Evolutionary conservation across 1,139 yeast genomes (phyloP), one percentile per base, ranked within the genome.

Genomic region (Geotrichum europaeum): DNA sequence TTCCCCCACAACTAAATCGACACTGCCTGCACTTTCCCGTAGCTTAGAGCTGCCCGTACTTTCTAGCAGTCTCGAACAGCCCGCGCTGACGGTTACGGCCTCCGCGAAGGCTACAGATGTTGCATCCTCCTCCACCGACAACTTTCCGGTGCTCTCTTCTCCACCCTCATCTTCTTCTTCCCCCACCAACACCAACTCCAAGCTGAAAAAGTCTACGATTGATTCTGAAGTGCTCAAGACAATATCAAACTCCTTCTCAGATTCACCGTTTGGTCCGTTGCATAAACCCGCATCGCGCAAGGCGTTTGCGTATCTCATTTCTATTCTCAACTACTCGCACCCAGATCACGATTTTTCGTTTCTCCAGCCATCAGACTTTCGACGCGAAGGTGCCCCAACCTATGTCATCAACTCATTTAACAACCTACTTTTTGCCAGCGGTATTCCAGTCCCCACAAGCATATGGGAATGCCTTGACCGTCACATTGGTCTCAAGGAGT

Each of bases 311-410:
- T 89, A 92, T 72, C 78, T 94, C 60, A 89, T 94, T 63, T 95
- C 96, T 1, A 92, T 94, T 47, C 79, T 94, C 60, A 94, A 94
- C 73, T 89, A 96, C 12, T 86, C 96, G 1, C 94, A 89, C 71
- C 98, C 99, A 0, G 99, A 94, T 72, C 96, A 94, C 70, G 99
- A 94, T 71, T 94, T 92, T 69, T 83, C 96, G 15, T 82, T 86
- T 45, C 81, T 94, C 63, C 92, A 90, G 70, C 99, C 99, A 1
- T 83, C 86, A 22, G 91, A 90, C 66, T 96, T 94, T 76, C 78
- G 76, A 68, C 84, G 76, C 76, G 84, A 82, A 52, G 69, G 77
- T 7, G 76, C 80, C 47, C 69, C 81, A 12, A 75, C 78, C 58
- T 81, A 82, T 47, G 82, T 92, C 60, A 82, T 89, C 55, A 82